Conservation (phyloP, 176 grass and related monocot species). For the Carex scoparia region DNA sequence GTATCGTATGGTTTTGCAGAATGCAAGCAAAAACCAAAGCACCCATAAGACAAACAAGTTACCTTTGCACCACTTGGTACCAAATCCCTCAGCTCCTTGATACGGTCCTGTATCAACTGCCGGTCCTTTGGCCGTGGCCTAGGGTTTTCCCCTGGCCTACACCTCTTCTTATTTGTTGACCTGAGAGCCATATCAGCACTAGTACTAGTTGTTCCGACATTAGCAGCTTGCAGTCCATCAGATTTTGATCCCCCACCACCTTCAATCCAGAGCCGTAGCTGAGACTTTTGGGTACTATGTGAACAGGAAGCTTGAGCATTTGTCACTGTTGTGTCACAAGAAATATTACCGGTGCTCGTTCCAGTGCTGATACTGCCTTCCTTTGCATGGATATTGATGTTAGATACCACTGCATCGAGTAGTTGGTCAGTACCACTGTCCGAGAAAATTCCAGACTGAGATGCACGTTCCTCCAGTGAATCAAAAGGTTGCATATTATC, state of each 20-base stretch:
- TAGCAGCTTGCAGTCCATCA: slow-evolving; percentile 4
- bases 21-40: neutral
- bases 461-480: slow-evolving; percentile 1
- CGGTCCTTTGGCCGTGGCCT: slow-evolving; percentile 58
- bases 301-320: slow-evolving; percentile 15
- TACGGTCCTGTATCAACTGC: slow-evolving; percentile 71
- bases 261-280: slow-evolving; percentile 46
- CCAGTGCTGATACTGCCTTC: slow-evolving; percentile 1
- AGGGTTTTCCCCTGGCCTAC: slow-evolving; percentile 43
- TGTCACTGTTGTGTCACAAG: neutral
- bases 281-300: slow-evolving; percentile 34
- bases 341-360: neutral
- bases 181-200: slow-evolving; percentile 28
- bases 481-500: slow-evolving; percentile 10
- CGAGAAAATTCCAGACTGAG: slow-evolving; percentile 35
- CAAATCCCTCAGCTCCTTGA: slow-evolving; percentile 62
- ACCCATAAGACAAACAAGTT: neutral
- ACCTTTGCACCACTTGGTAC: slow-evolving; percentile 68
- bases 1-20: slow-evolving; percentile 6
- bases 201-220: slow-evolving; percentile 28
- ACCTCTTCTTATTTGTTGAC: slow-evolving; percentile 44
- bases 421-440: slow-evolving; percentile 42
- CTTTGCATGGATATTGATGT: slow-evolving; percentile 31
- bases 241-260: slow-evolving; percentile 8
- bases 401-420: slow-evolving; percentile 54